phyloP scores from a whole-genome alignment of 2,329 filamentous ascomycete genomes.

The Beauveria medogensis region DNA sequence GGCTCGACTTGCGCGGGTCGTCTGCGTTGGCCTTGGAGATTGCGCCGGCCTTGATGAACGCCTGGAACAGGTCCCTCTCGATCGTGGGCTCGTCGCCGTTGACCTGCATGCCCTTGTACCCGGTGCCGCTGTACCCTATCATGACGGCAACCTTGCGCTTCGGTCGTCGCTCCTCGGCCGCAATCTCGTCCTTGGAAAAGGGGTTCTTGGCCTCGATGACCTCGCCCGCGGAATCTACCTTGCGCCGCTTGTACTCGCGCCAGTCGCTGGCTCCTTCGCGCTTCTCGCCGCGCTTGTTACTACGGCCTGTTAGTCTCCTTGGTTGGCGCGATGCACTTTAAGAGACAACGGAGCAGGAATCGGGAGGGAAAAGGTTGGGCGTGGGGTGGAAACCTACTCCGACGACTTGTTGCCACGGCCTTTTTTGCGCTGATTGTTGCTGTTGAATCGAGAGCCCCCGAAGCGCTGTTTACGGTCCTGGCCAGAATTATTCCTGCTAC shows the following conservation, averaged over 20 bases:
- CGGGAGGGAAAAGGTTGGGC: neutral
- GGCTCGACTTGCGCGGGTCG: constrained; percentile 90
- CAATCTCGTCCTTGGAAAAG: constrained; percentile 72
- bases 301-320: constrained; percentile 7
- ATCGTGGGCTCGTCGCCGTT: constrained; percentile 79
- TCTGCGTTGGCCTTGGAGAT: constrained; percentile 96
- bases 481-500: neutral
- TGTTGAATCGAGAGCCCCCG: neutral
- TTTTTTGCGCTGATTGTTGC: constrained; percentile 7
- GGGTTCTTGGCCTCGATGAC: constrained; percentile 30
- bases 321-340: constrained; percentile 1
- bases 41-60: constrained; percentile 82
- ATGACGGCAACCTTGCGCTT: constrained; percentile 96
- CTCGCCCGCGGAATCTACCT: constrained; percentile 29
- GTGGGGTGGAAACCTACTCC: neutral
- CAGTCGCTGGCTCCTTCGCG: constrained; percentile 32
- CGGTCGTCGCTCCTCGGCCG: constrained; percentile 74
- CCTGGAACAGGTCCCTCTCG: constrained; percentile 87
- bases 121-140: constrained; percentile 91
- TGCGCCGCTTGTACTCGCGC: constrained; percentile 34
- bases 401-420: constrained; percentile 3
- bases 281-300: constrained; percentile 22
- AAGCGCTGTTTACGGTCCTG: constrained; percentile 9
- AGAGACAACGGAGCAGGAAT: neutral
- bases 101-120: constrained; percentile 97